A percentile compares a stretch with the other conserved stretches of the same genome.
phyloP scores from a whole-genome alignment of 345 rosid species.

The Eucalyptus cladocalyx region DNA sequence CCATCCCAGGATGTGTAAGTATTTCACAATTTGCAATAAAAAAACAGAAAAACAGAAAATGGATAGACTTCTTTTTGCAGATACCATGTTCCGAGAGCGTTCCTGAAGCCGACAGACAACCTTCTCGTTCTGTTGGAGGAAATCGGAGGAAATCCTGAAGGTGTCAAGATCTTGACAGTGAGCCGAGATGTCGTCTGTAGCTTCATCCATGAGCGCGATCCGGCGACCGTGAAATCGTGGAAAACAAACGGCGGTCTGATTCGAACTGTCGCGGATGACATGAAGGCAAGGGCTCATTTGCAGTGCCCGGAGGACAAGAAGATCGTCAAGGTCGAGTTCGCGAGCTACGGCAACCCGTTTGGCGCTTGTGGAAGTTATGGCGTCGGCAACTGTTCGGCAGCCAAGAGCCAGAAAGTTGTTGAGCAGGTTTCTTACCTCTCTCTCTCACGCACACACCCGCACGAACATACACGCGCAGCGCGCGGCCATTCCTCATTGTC shows the following conservation, averaged over 20 bases:
- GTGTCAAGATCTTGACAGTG: conserved; percentile 15
- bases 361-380: conserved; percentile 23
- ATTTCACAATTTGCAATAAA: neutral
- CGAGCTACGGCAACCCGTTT: conserved; percentile 31
- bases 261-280: neutral
- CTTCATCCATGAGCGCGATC: conserved; percentile 11
- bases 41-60: neutral
- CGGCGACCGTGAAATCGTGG: conserved; percentile 12
- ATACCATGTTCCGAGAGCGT: conserved; percentile 37
- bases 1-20: conserved; percentile 36
- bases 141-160: conserved; percentile 11
- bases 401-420: conserved; percentile 9
- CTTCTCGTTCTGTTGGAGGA: conserved; percentile 28
- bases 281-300: conserved; percentile 8
- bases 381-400: conserved; percentile 21
- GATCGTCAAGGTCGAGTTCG: conserved; percentile 17
- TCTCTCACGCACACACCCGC: neutral
- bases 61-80: neutral
- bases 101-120: conserved; percentile 21
- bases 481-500: neutral
- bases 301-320: conserved; percentile 7
- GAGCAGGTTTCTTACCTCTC: conserved; percentile 10
- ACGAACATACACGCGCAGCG: neutral
- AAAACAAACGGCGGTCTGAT: conserved; percentile 3
- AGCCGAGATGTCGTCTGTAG: conserved; percentile 35